Conservation (phyloP, 257 asterid genomes). For the Plantago elongata region DNA sequence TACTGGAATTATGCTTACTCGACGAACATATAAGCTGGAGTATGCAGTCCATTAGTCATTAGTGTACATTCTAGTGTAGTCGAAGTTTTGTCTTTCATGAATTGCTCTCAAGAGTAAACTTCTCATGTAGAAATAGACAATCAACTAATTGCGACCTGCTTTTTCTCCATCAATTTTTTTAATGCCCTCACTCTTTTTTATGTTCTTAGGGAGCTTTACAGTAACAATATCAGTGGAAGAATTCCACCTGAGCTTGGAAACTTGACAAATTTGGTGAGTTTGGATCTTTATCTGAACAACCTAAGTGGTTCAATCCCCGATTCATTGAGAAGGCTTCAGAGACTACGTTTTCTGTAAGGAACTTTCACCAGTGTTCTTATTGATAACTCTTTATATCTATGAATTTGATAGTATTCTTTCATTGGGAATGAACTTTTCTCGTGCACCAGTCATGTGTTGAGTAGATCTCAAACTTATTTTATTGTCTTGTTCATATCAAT, state of each 20-base stretch:
- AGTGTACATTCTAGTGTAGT: no score
- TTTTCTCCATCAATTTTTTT: neutral
- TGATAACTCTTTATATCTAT: neutral
- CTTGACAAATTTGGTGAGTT: constrained; percentile 82
- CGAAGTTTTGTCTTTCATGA: no score
- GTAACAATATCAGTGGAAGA: constrained; percentile 73
- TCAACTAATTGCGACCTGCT: no score
- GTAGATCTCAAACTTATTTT: constrained; percentile 14
- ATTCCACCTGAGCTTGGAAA: constrained; percentile 81
- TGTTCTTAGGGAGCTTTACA: constrained; percentile 82
- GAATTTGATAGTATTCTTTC: constrained; percentile 8
- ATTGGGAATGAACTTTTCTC: constrained; percentile 12
- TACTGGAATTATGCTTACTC: no score
- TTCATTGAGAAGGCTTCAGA: constrained; percentile 69
- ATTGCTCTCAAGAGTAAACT: no score
- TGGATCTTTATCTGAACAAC: constrained; percentile 85
- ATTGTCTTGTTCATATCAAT: neutral
- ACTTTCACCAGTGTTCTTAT: no score
- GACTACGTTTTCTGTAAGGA: constrained; percentile 75
- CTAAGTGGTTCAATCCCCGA: constrained; percentile 70
- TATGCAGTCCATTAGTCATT: no score
- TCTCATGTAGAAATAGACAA: no score
- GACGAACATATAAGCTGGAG: no score
- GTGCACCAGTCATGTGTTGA: neutral
- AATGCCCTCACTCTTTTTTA: constrained; percentile 14